Base-by-base conservation (phyloP, 495 filamentous ascomycete genomes). In the Friedmanniomyces simplex region DNA sequence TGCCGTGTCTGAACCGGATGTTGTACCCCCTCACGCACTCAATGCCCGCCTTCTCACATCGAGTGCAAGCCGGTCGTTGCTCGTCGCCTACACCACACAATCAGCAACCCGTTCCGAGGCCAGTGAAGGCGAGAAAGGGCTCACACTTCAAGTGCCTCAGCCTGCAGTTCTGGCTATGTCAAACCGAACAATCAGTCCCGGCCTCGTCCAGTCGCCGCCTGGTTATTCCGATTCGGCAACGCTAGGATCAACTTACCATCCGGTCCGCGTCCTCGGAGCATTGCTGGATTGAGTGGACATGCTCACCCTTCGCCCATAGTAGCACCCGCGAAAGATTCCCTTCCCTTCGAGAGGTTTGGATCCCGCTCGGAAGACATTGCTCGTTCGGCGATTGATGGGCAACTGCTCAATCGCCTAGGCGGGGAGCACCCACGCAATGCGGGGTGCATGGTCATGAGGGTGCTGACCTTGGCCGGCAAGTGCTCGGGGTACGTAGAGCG, bases 1-100 rank as follows among this genome's bases (percentile, higher is more conserved):
- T 63, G 22, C 54, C 57, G 41, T 66, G 61, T 37, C 52, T 20
- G 36, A 63, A 63, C 8, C 63, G 47, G 41, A 63, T 58, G 34
- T 63, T 63, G 61, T 56, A 58, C 5, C 54, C 61, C 24, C 63
- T 50, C 37, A 49, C 26, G 46, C 58, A 55, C 25, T 53, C 49
- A 46, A 59, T 46, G 20, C 50, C 57, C 3, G 50, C 41, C 36
- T 34, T 59, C 50, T 53, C 25, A 22, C 57, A 60, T 32, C 41
- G 5, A 16, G 57, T 51, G 36, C 63, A 60, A 11, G 50, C 43
- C 8, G 51, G 58, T 12, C 43, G 28, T 26, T 37, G 51, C 37
- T 55, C 51, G 52, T 60, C 58, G 45, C 58, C 58, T 60, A 39
- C 21, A 14, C 16, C n/a, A n/a, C n/a, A n/a, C n/a, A n/a, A n/a